Base-by-base conservation (phyloP, 805 yeast genomes). In the Metschnikowia baotianmanensis region DNA sequence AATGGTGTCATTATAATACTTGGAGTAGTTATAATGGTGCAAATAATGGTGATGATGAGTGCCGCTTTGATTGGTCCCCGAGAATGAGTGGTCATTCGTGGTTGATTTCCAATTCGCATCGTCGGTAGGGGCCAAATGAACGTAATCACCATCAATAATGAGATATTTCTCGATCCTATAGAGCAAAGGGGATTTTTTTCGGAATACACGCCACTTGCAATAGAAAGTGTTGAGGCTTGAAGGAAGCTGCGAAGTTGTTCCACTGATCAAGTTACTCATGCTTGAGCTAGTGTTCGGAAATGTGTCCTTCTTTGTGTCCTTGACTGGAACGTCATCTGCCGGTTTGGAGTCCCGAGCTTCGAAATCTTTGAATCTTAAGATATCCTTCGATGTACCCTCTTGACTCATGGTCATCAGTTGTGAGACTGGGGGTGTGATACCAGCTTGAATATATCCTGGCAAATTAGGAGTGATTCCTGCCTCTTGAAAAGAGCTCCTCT, bases 61-160 rank as follows among this genome's bases (percentile, higher is more conserved):
- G 15, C 50, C 45, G 22, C 39, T 38, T 20, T 37, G 45, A 19
- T 38, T 40, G 30, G 49, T 40, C 12, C 44, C 51, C n/a, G 59
- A 40, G 35, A 62, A 58, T n/a, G 68, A 62, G 37, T 58, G 59
- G 23, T 67, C 71, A 17, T 47, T 43, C 2, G 62, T 62, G 22
- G 55, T 61, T 36, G 57, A 53, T 24, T 59, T 58, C 48, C 59
- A 63, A 6, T 78, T 50, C 76, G 78, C 72, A 44, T 86, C 91
- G 52, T 86, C 88, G 6, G 89, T 82, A 0, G 97, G 96, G 53
- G 87, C 78, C 35, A 91, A 77, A 54, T 90, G 91, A 11, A 91
- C 78, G 55, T 88, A 89, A 53, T 88, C 96, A n/a, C 97, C 98
- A 61, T 91, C 98, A 27, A 91, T 78, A 1, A 93, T 89, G 23